These are phyloP conservation scores for Kurtzmaniella quercitrusa DNA, from an alignment of 1,139 yeast species.

Conservation along the genomic window DNA sequence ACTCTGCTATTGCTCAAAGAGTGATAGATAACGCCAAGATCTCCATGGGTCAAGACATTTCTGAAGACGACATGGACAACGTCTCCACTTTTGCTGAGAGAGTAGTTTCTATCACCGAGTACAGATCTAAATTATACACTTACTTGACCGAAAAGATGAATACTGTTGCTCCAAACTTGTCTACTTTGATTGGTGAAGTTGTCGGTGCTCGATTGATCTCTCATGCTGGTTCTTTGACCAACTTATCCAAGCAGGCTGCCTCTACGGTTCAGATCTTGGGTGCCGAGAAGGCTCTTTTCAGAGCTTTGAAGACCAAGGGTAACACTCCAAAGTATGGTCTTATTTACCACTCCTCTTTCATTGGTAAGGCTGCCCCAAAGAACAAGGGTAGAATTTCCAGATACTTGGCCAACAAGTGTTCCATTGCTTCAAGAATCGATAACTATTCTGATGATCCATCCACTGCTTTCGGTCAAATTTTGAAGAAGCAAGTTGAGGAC, in stretches of 20 bases:
- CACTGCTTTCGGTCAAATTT: constrained; percentile 81
- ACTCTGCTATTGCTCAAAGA: constrained; percentile 90
- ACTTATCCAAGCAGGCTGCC: constrained; percentile 96
- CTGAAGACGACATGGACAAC: constrained; percentile 81
- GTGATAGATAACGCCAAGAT: constrained; percentile 87
- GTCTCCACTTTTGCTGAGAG: constrained; percentile 89
- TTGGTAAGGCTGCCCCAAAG: constrained; percentile 96
- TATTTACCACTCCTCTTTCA: constrained; percentile 92
- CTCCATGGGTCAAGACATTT: constrained; percentile 97
- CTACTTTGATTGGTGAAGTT: constrained; percentile 93
- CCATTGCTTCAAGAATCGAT: constrained; percentile 98
- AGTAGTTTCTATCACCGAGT: constrained; percentile 90
- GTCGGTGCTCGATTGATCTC: constrained; percentile 98
- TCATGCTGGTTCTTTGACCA: constrained; percentile 92
- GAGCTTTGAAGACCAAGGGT: constrained; percentile 97
- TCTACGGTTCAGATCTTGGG: constrained; percentile 98
- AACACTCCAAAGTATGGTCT: constrained; percentile 99
- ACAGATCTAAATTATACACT: constrained; percentile 88
- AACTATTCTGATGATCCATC: constrained; percentile 87
- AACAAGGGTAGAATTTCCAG: constrained; percentile 99
- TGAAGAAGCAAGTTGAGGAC: constrained; percentile 96
- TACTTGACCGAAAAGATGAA: constrained; percentile 93
- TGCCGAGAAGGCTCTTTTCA: constrained; percentile 98
- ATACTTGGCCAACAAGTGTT: constrained; percentile 97
- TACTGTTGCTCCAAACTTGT: constrained; percentile 96